Evolutionary conservation across 345 rosid genomes (phyloP).

Genomic region (Brassica cretica): DNA sequence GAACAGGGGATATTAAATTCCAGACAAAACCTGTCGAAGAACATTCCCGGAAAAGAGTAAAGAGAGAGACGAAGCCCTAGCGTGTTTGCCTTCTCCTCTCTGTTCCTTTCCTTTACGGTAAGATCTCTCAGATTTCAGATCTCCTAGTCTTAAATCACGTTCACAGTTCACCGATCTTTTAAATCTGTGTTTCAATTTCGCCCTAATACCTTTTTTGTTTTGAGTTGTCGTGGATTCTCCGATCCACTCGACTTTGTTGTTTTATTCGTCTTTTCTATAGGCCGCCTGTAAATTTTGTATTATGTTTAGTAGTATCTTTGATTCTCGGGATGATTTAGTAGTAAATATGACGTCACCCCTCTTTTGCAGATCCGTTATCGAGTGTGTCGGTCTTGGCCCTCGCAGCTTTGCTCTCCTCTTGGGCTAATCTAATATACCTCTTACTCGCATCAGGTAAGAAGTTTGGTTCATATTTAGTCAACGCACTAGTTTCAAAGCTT

Average conservation of each 20-base stretch:
- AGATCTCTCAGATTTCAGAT: slow-evolving; percentile 16
- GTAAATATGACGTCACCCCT: neutral
- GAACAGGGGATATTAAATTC: neutral
- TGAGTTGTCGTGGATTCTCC: neutral
- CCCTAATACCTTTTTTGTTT: neutral
- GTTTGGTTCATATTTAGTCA: slow-evolving; percentile 29
- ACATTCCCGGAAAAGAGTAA: neutral
- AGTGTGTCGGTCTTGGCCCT: neutral
- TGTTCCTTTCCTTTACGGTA: slow-evolving; percentile 12
- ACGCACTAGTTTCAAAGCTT: slow-evolving; percentile 9
- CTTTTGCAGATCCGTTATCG: slow-evolving; percentile 20
- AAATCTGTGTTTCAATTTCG: slow-evolving; percentile 4
- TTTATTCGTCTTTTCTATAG: neutral
- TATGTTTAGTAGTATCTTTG: neutral
- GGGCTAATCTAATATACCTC: neutral
- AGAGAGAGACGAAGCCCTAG: slow-evolving; percentile 31
- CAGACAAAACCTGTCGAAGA: neutral
- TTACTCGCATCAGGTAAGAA: slow-evolving; percentile 40
- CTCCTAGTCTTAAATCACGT: neutral
- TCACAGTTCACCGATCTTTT: neutral
- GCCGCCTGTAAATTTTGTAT: neutral
- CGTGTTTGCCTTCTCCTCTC: slow-evolving; percentile 3
- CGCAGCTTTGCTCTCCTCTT: slow-evolving; percentile 3
- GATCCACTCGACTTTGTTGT: slow-evolving; percentile 2
- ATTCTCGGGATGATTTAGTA: neutral